These are phyloP conservation scores for Dactylellina leptospora DNA, from an alignment of 2,329 filamentous ascomycete species.

Conservation along the genomic window DNA sequence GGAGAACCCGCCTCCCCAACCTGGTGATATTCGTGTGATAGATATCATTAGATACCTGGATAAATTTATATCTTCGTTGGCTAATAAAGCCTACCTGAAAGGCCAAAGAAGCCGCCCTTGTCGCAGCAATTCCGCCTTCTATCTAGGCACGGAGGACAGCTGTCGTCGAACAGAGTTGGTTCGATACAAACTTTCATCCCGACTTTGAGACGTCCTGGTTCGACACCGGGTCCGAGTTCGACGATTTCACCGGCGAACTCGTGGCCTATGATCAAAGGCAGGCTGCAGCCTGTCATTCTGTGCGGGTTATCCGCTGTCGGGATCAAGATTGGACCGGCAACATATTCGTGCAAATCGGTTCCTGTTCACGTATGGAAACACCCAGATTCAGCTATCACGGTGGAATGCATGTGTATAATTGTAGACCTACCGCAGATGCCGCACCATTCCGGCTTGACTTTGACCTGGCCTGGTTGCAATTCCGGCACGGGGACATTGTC, in stretches of 20 bases:
- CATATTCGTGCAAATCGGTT: slow-evolving; percentile 46
- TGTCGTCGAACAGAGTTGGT: slow-evolving; percentile 64
- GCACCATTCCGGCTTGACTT: slow-evolving; percentile 50
- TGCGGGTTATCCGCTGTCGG: slow-evolving; percentile 58
- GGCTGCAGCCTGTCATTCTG: slow-evolving; percentile 67
- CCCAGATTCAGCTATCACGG: not conserved
- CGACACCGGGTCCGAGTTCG: slow-evolving; percentile 67
- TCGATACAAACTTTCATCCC: slow-evolving; percentile 70
- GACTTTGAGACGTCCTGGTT: slow-evolving; percentile 61
- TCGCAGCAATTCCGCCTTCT: slow-evolving; percentile 69
- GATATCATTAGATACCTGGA: not conserved
- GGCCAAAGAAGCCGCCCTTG: slow-evolving; percentile 66
- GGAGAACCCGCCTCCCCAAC: slow-evolving; percentile 61
- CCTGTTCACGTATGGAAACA: slow-evolving; percentile 15
- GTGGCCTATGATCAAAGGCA: slow-evolving; percentile 71
- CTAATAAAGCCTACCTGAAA: slow-evolving; percentile 55
- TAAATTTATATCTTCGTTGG: not conserved
- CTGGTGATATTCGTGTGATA: slow-evolving; percentile 41
- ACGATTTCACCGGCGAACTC: slow-evolving; percentile 71
- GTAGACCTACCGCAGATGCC: slow-evolving; percentile 45
- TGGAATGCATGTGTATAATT: not conserved
- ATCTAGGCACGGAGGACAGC: slow-evolving; percentile 67
- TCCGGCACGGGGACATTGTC: slow-evolving; percentile 39
- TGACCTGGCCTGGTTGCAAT: slow-evolving; percentile 40
- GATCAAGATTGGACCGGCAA: slow-evolving; percentile 37